Evolutionary conservation across 2,329 filamentous ascomycete species (phyloP), one percentile per base, ranked within the genome.

Genomic region (Diplodia intermedia): DNA sequence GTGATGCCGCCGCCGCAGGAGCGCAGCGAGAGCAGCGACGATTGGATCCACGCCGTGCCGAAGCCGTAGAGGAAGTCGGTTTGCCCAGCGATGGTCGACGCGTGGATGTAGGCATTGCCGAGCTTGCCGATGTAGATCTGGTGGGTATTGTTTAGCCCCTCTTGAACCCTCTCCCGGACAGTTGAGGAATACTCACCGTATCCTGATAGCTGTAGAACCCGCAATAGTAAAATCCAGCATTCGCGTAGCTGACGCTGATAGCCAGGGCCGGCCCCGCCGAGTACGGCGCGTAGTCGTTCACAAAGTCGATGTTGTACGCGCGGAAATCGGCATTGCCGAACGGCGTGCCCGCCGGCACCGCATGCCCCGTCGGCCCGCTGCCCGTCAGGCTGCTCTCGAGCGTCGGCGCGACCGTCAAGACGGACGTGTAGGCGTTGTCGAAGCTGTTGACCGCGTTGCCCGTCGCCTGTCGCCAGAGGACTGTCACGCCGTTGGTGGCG

Each of bases 41-140:
- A 79, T 67, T 87, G 82, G 50, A 90, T 81, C 82, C 85, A 91
- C 3, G 86, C 82, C 0, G 88, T 90, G 31, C 88, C 89, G 73
- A 90, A 90, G 9, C 88, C 88, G 73, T 90, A 91, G 23, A 91
- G 79, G 78, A 91, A 91, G 72, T 91, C 89, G 0, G 88, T 90
- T 73, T 90, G 82, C 0, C 89, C 89, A 0, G 86, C 89, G 5
- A 91, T 82, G 43, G 87, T 83, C 65, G 79, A 84, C 43, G 85
- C 81, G 74, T 88, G 84, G 76, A 91, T 88, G 77, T 90, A 90
- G 0, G 85, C 85, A 70, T 89, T 90, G 36, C 86, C 89, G 0
- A 89, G 80, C 74, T 91, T 90, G 65, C 89, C 89, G 18, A 90
- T 75, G 71, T 90, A 91, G 4, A 90, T 75, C 83, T 85, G 55